Base-by-base conservation (phyloP, 2,329 filamentous ascomycete genomes). In the Ustulina deusta region DNA sequence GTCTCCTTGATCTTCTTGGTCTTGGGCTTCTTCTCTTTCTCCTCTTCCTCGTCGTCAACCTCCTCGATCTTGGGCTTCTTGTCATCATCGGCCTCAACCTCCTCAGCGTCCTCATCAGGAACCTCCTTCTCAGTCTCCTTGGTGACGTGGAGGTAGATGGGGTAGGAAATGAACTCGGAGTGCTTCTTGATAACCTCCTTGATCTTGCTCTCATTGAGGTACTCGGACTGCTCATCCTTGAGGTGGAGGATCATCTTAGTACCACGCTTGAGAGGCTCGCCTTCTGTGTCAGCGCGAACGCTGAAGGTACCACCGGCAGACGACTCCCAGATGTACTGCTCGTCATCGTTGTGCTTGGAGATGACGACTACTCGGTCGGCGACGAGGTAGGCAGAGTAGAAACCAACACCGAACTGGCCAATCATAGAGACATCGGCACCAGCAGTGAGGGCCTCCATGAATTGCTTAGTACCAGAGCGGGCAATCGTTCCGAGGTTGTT, bases 121-220 rank as follows among this genome's bases (percentile, higher is more conserved):
- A 98, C 94, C 88, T 99, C 96, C 79, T 89, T 97, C 93, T 99
- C 96, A 74, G 91, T 94, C 93, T 99, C 96, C 92, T 99, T 99
- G 83, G 92, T 85, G 80, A 99, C 94, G 87, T 99, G 96, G 76
- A 99, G 95, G 90, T 97, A 99, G 91, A 99, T 99, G 81, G 96
- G 96, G 90, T 99, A 99, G 59, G 96, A 98, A 88, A 99, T 99
- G 90, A 99, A 99, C 88, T 99, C 96, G 81, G 96, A 98, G 92
- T 99, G 96, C 93, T 99, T 99, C 94, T 98, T 98, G 89, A 99
- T 94, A 75, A 99, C 95, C 89, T 99, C 96, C 93, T 99, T 99
- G 89, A 99, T 92, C 89, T 95, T 96, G 88, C 89, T 89, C 92
- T 99, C 96, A 85, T 98, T 97, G 76, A 98, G 88, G 90, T 97